Evolutionary conservation across 2,329 filamentous ascomycete genomes (phyloP).

Genomic region (Rutstroemia sydowiana): DNA sequence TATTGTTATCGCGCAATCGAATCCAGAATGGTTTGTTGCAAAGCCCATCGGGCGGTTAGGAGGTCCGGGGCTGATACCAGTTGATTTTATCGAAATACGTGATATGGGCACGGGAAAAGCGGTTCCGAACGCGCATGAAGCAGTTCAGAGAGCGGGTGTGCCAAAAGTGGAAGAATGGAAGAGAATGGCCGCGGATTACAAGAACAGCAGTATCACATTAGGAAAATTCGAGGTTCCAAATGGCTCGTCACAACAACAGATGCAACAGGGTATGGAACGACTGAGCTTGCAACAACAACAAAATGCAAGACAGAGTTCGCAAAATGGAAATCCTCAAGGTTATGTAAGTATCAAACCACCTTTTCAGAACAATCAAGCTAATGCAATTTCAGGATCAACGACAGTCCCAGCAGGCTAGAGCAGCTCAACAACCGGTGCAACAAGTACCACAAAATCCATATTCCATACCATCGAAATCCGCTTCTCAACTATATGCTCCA

Average conservation of each 20-base stretch:
- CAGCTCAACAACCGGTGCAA: constrained; percentile 19
- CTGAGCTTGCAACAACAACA: constrained; percentile 73
- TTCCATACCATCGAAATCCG: constrained; percentile 34
- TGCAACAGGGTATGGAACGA: constrained; percentile 67
- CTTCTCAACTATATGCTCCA: constrained; percentile 61
- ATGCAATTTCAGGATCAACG: constrained; percentile 16
- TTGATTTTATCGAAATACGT: constrained; percentile 92
- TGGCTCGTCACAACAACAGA: constrained; percentile 43
- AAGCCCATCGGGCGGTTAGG: constrained; percentile 98
- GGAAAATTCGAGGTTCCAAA: constrained; percentile 71
- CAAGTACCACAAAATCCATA: constrained; percentile 28
- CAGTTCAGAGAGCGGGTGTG: constrained; percentile 81
- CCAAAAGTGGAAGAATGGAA: constrained; percentile 98
- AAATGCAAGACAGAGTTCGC: constrained; percentile 40
- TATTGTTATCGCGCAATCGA: constrained; percentile 96
- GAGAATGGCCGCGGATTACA: constrained; percentile 98
- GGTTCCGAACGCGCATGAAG: constrained; percentile 74
- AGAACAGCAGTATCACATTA: constrained; percentile 95
- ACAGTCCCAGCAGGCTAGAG: constrained; percentile 24
- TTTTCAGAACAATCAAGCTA: neutral
- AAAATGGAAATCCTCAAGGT: constrained; percentile 40
- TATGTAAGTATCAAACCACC: constrained; percentile 35
- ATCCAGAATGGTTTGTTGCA: constrained; percentile 97
- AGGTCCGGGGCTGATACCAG: constrained; percentile 88
- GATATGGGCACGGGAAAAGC: constrained; percentile 85